Evolutionary conservation across 2,329 filamentous ascomycete species (phyloP), one percentile per base, ranked within the genome.

Genomic region (Leptographium wingfieldii): DNA sequence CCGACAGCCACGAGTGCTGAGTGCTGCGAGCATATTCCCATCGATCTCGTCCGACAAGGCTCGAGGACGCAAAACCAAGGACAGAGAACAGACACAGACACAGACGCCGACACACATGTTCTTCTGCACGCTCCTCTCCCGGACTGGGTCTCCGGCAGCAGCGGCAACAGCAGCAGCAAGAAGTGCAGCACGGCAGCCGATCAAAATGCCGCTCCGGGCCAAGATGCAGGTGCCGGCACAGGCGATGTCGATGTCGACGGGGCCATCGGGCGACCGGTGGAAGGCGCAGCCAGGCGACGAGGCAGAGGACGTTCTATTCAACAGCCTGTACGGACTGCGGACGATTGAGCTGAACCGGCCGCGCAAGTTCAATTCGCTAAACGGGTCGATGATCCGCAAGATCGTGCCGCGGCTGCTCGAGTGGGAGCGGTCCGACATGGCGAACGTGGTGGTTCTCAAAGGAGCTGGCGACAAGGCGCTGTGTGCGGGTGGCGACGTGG

Each of bases 271-370:
- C 55, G 60, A 68, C 16, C 61, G 67, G 16, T 75, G 78, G 66
- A 82, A 78, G 69, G 80, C 87, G 67, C 77, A 81, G 58, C 78
- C 80, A 29, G 81, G 76, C 61, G 90, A 96, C 73, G 85, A 91
- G 58, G 79, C 86, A 63, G 86, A 95, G 71, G 94, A 99, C 82
- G 94, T 99, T 66, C 79, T 96, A 62, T 99, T 99, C 80, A 85
- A 84, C 73, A 90, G 84, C 70, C 80, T 87, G 67, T 96, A 94
- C 73, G 94, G 94, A 64, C 82, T 97, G 57, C 89, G 94, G 64
- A 91, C 87, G 66, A 86, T 99, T 69, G 88, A 96, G 76, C 87
- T 99, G 66, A 99, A 99, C 77, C 86, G 94, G 61, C 94, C 92
- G 6, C 80, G 82, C 70, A 96, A 96, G 77, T 81, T 91, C 71